Evolutionary conservation across 148 eudicot species (phyloP), one percentile per base, ranked within the genome.

Genomic region (Amaranthus hypochondriacus): DNA sequence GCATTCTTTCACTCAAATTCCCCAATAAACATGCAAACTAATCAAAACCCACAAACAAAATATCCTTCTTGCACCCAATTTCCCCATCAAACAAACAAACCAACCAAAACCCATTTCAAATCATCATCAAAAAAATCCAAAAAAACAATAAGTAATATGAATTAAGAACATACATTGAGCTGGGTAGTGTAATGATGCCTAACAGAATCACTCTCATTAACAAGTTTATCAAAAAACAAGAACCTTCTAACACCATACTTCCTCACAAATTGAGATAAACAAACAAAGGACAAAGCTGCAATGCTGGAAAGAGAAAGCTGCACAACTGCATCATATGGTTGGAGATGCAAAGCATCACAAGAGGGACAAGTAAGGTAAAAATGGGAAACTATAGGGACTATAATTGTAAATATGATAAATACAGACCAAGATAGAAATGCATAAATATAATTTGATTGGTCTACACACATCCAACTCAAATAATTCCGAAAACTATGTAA

Each of bases 191-290:
- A 94, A 21, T 92, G 84, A 52, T 71, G 77, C 4, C 92, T 51
- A 14, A 94, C 98, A 66, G 84, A 83, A 77, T 86, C 96, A 83
- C 98, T 92, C 78, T 91, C 98, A 71, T 87, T 79, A 13, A 89
- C 86, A 44, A 91, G 88, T 79, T 86, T 89, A 78, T 94, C 98
- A 66, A 94, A 86, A 81, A 94, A 94, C 80, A 94, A 76, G 62
- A 92, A 91, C 75, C 92, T 87, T 78, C 97, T 28, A 0, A 94
- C 69, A 15, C 98, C 98, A 64, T 61, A 92, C 77, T 79, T 82
- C 57, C 80, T 87, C 0, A 92, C 81, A 62, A 88, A 92, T 9
- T 72, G 4, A 0, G 97, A 69, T 18, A 91, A 66, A 44, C 88
- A 92, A 2, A 89, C 18, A 52, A 94, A 94, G 62, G 98, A 92